Evolutionary conservation across 139 green algal species (phyloP).

Genomic region (Parachlorella kessleri): DNA sequence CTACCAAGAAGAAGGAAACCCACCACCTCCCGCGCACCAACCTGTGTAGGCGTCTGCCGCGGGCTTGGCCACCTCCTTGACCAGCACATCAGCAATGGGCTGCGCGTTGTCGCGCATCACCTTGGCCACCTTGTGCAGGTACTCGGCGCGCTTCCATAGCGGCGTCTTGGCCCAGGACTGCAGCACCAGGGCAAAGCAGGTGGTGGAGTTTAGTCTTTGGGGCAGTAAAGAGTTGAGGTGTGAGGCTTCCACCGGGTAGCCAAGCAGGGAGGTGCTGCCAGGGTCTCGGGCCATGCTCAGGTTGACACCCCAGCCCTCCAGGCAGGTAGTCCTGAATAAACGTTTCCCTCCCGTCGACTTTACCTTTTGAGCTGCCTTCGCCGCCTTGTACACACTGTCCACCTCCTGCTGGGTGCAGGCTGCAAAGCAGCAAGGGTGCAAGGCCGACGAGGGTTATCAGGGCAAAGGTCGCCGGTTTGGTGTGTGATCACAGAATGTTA

Average conservation of each 20-base stretch:
- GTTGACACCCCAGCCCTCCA: no score
- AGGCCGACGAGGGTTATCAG: no score
- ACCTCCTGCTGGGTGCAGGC: constrained; percentile 92
- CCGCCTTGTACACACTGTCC: constrained; percentile 75
- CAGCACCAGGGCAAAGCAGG: background rate
- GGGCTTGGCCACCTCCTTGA: constrained; percentile 94
- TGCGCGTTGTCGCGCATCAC: constrained; percentile 83
- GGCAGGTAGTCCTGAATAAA: no score
- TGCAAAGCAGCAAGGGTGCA: no score
- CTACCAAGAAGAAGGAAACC: no score
- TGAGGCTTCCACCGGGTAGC: no score
- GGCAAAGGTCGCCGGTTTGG: no score
- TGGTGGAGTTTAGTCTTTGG: background rate
- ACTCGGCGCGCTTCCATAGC: constrained; percentile 87
- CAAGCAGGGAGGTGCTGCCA: background rate
- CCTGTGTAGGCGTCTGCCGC: constrained; percentile 79
- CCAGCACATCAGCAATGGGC: constrained; percentile 87
- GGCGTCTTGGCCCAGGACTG: constrained; percentile 81
- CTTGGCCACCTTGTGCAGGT: constrained; percentile 74
- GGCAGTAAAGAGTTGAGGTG: no score
- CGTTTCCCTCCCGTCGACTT: no score
- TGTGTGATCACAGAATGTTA: no score
- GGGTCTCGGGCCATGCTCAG: no score
- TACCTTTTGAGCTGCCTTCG: constrained; percentile 80
- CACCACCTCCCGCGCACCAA: background rate